phyloP scores from a whole-genome alignment of 1,284 basidiomycete species.

The Pseudozyma pruni region DNA sequence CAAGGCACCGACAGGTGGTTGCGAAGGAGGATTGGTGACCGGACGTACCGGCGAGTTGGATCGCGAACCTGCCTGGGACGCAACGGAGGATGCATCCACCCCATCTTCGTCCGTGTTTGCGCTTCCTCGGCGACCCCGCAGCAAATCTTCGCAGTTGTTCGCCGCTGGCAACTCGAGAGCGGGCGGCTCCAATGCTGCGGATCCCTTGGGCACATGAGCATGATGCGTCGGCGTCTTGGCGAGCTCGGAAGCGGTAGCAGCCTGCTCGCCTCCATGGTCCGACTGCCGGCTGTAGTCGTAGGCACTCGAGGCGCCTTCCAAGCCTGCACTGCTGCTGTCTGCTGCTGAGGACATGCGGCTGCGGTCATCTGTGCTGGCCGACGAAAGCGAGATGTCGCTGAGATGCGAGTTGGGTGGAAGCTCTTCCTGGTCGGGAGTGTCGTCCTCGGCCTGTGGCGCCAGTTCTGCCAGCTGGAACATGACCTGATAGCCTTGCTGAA shows the following conservation, averaged over 20 bases:
- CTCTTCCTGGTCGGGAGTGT: conserved; percentile 36
- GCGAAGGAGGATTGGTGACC: conserved; percentile 8
- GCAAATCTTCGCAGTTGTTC: conserved; percentile 14
- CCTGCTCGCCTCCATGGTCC: conserved; percentile 20
- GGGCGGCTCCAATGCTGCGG: conserved; percentile 46
- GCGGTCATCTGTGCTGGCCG: conserved; percentile 32
- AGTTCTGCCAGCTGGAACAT: conserved; percentile 70
- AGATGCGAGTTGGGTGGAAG: conserved; percentile 37
- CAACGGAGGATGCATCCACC: conserved; percentile 56
- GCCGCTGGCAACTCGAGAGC: conserved; percentile 41
- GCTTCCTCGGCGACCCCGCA: conserved; percentile 26
- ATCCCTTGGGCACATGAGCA: conserved; percentile 40
- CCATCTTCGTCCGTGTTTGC: conserved; percentile 49
- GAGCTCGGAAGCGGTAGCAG: conserved; percentile 39
- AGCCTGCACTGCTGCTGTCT: conserved; percentile 35
- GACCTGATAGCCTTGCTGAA: conserved; percentile 69
- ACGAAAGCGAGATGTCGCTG: conserved; percentile 42
- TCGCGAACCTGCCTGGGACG: conserved; percentile 64
- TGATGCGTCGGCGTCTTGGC: conserved; percentile 57
- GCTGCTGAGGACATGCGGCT: conserved; percentile 28
- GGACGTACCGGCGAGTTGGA: conserved; percentile 53
- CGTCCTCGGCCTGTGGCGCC: conserved; percentile 57
- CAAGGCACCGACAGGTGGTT: conserved; percentile 9
- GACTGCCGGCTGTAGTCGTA: conserved; percentile 22
- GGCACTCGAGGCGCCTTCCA: conserved; percentile 29